Base-by-base conservation (phyloP, 2,329 filamentous ascomycete species). In the Alternaria hordeiaustralica region DNA sequence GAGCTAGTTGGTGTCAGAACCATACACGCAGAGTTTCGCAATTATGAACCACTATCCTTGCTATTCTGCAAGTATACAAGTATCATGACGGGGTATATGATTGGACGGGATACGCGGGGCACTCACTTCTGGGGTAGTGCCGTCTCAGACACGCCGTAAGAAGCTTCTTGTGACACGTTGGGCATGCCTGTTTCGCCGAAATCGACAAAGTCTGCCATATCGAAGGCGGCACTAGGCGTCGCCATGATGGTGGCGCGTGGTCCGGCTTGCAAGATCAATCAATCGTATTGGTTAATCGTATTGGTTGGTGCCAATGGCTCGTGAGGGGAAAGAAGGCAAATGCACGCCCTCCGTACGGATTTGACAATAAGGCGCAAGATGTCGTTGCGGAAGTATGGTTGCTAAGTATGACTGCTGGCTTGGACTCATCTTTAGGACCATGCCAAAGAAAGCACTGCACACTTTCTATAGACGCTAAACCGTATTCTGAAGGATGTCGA, bases 151-250 rank as follows among this genome's bases (percentile, higher is more conserved):
- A 21, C 25, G 30, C 59, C 47, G 18, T 55, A 57, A 43, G 46
- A 30, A 20, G 59, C 43, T 28, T 70, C 60, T 57, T 72, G 66
- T 25, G 65, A 54, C 47, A 60, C 55, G 63, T 78, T 72, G 43
- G 76, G 67, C 62, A 77, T 71, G 33, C 76, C 70, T n/a, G 78
- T 76, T 64, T 79, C 75, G n/a, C 74, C 74, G 55, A 81, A 81
- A 67, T 81, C 78, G 68, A 81, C 80, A 65, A 76, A 79, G 53
- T 78, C 73, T 12, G 71, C 72, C 72, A 81, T 78, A 58, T 79
- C 74, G 36, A 78, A 71, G 23, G 66, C 53, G 20, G 61, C 64
- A 61, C 68, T 72, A 45, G 74, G 68, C 36, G 68, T 69, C 64
- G 69, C 69, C 76, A 79, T 79, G 56, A 41, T 68, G 65, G 55